These are phyloP conservation scores for Epichloe sp. DNA, from an alignment of 2,329 filamentous ascomycete genomes.

Conservation along the genomic window DNA sequence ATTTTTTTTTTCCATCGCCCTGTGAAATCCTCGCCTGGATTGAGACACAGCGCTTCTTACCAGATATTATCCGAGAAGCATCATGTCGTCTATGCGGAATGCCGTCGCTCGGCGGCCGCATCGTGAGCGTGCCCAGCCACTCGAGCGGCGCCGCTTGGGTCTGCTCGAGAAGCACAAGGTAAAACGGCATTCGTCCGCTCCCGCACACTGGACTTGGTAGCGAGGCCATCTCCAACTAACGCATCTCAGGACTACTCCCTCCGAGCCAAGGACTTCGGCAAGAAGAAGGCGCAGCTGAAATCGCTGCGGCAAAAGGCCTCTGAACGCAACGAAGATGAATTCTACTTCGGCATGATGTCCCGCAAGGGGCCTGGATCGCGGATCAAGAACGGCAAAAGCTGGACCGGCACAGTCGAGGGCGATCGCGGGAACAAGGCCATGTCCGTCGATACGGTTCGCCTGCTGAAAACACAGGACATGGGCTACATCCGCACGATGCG, in stretches of 20 bases:
- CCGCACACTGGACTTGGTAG: background rate
- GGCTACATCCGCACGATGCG: slow-evolving; percentile 51
- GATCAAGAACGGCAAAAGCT: slow-evolving; percentile 35
- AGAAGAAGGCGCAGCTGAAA: slow-evolving; percentile 49
- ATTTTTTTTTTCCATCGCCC: no score
- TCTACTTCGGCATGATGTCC: slow-evolving; percentile 58
- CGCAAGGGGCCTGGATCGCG: slow-evolving; percentile 41
- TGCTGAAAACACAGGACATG: slow-evolving; percentile 57
- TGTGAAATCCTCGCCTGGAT: no score
- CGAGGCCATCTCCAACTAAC: background rate
- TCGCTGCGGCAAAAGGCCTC: slow-evolving; percentile 46
- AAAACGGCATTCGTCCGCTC: slow-evolving; percentile 6
- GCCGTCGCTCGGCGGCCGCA: slow-evolving; percentile 71
- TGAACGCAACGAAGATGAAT: slow-evolving; percentile 59
- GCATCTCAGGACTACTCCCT: slow-evolving; percentile 46
- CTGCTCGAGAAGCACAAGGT: slow-evolving; percentile 94
- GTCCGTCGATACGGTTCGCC: slow-evolving; percentile 42
- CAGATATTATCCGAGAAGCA: background rate
- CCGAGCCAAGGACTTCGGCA: slow-evolving; percentile 52
- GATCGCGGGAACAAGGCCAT: slow-evolving; percentile 44
- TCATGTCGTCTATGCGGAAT: slow-evolving; percentile 48
- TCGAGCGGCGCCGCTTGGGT: slow-evolving; percentile 73
- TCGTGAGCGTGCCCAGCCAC: slow-evolving; percentile 76
- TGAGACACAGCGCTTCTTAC: background rate
- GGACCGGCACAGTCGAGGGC: slow-evolving; percentile 42